Base-by-base conservation (phyloP, 306 rosid genomes). In the Lotus japonicus region DNA sequence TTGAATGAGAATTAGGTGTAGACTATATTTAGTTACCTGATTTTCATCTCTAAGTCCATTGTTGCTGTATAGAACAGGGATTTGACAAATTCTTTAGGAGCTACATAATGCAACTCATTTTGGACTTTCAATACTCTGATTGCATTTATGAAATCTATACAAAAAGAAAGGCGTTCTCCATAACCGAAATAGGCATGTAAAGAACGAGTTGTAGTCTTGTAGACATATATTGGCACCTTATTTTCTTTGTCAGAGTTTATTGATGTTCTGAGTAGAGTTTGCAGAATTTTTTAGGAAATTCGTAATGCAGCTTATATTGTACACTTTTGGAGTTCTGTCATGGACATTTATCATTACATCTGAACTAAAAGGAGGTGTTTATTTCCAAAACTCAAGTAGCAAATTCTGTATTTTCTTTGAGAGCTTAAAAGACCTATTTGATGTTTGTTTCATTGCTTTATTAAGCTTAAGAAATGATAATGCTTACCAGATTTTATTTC, bases 1-100 rank as follows among this genome's bases (percentile, higher is more conserved):
- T 19, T 53, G 43, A 76, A 52, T 76, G 58, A 43, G 45, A 52
- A 61, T 70, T 59, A 36, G 14, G 46, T 64, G 48, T 57, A 55
- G 72, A 64, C 52, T n/a, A 13, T 15, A 43, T 31, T 26, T 23
- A 39, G 16, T 9, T 16, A 15, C 56, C 57, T 28, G 57, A 53
- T 18, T 70, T 53, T 38, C 36, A 10, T 65, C 49, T 10, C 17
- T 16, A 36, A 19, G 16, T 72, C 23, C 62, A 49, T 58, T 63
- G 45, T 11, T 46, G 53, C 54, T 41, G 28, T 46, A 31, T 38
- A 44, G 46, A 41, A 71, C 43, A 64, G 68, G 21, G 50, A 5
- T 33, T 45, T 33, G 19, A 18, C 67, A 70, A 35, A 46, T 36
- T 56, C 11, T 56, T 61, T 56, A 21, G 43, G 41, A 64, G 21